Base-by-base conservation (phyloP, 768 basidiomycete species). In the Auricularia heimuer region DNA sequence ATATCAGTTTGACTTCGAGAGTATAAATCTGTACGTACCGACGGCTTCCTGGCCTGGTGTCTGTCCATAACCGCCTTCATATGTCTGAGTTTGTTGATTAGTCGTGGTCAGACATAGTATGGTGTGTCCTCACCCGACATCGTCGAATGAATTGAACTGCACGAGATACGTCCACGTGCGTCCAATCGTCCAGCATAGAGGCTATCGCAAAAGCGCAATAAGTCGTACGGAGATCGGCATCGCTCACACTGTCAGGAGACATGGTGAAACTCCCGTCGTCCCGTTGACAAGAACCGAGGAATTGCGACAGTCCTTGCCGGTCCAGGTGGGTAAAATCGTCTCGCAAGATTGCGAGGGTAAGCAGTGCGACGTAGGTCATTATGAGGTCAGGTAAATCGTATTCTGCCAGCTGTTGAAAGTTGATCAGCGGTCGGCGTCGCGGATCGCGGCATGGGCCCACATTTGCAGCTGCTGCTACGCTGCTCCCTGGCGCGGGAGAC, bases 51-150 rank as follows among this genome's bases (percentile, higher is more conserved):
- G 83, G 54, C 80, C 83, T 0, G 93, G 88, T 2, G 83, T 79
- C 71, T 94, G 90, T 0, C 92, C 93, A 69, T 90, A 99, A 0
- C 92, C 95, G 14, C 94, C 94, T 80, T 97, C 94, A 71, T 94
- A 92, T 2, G 87, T 87, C 95, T 98, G 68, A 16, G 62, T 47
- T 3, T 56, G 3, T 8, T 64, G 58, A 29, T 67, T 33, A 58
- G 54, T 24, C 36, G 14, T 65, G 65, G 56, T 29, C 60, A 63
- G 61, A 16, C 3, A 35, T 11, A 10, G 33, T 24, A 62, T 24
- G 29, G 6, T 4, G 35, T 33, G 12, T 21, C 72, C 82, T 69
- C 71, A 95, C 94, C 73, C 88, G 80, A 73, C 95, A 97, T 3
- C 79, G 75, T 18, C 78, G 74, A 42, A 97, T 82, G 69, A 88